Evolutionary conservation across 306 rosid genomes (phyloP).

Genomic region (Glycine tomentella): DNA sequence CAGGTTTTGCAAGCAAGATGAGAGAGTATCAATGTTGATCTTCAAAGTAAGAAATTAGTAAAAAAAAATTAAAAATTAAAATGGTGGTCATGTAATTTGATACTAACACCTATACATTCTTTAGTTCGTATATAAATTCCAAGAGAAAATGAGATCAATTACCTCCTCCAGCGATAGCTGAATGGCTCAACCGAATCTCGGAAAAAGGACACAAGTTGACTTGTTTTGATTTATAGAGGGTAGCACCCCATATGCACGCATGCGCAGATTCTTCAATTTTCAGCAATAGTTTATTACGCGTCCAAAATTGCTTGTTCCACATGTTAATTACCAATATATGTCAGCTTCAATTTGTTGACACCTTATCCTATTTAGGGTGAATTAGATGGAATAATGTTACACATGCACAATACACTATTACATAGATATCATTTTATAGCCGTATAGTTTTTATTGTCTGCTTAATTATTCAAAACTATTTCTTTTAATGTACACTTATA

Average conservation of each 20-base stretch:
- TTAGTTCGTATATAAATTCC: too few relatives aligned
- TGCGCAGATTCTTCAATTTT: neutral
- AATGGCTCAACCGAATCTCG: neutral
- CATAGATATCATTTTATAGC: too few relatives aligned
- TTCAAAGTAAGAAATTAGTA: slow-evolving; percentile 11
- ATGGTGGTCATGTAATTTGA: neutral
- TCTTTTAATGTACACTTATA: too few relatives aligned
- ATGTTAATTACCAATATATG: neutral
- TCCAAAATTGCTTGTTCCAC: neutral
- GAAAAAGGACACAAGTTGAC: neutral
- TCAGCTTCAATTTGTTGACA: neutral
- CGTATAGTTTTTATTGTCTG: too few relatives aligned
- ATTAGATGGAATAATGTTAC: neutral
- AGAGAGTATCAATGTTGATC: neutral
- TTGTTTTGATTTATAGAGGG: neutral
- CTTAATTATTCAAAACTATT: too few relatives aligned
- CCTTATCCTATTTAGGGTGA: neutral
- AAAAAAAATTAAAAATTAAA: neutral
- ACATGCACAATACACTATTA: too few relatives aligned
- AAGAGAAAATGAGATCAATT: slow-evolving; percentile 15
- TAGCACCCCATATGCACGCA: neutral
- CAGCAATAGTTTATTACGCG: neutral
- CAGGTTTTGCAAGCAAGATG: neutral
- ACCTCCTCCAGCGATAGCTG: neutral
- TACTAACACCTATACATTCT: neutral